phyloP scores from a whole-genome alignment of 73 alveolate genomes.

The Uronychia setigera region DNA sequence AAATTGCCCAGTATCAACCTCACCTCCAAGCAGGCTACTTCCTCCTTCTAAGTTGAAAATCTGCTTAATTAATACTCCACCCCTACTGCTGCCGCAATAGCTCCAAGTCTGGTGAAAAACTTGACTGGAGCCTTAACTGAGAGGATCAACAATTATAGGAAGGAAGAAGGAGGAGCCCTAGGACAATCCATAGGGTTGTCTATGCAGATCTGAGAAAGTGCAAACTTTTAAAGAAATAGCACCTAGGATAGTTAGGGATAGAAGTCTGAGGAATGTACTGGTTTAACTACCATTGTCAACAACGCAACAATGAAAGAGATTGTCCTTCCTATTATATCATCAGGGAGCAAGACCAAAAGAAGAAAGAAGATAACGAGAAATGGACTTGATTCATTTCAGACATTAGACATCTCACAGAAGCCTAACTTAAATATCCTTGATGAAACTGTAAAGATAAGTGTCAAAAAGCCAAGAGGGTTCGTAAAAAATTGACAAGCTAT shows the following conservation, averaged over 20 bases:
- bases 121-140: not conserved
- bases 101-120: not conserved
- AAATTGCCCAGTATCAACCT: not conserved
- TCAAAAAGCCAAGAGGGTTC: not conserved
- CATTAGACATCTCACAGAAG: not conserved
- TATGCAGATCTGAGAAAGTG: not conserved
- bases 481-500: not conserved
- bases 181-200: no score
- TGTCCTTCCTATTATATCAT: not conserved
- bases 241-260: not conserved
- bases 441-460: not conserved
- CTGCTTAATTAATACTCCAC: not conserved
- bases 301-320: not conserved
- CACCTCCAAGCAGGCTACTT: not conserved
- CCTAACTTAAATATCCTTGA: no score
- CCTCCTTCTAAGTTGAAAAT: not conserved
- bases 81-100: not conserved
- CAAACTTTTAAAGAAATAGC: not conserved
- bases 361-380: not conserved
- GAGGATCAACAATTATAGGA: not conserved
- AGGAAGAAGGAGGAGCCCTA: not conserved
- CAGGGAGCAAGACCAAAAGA: not conserved
- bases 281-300: not conserved
- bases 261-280: not conserved
- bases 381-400: not conserved